Evolutionary conservation across 2,329 filamentous ascomycete species (phyloP).

Genomic region (Pseudocercospora musae): DNA sequence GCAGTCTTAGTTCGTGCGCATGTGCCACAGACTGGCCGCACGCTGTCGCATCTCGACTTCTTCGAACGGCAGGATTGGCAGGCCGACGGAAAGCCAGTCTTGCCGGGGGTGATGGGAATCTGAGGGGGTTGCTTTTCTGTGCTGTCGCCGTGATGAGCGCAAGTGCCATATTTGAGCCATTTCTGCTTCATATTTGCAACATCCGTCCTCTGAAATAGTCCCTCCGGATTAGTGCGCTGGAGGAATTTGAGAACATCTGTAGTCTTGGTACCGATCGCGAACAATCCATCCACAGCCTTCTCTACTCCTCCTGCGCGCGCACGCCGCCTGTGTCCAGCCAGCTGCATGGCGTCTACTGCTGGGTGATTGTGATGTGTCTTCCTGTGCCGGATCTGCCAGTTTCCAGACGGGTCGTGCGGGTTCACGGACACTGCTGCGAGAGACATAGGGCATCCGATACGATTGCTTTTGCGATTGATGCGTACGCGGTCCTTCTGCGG

Average conservation of each 20-base stretch:
- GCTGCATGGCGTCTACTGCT: slow-evolving; percentile 27
- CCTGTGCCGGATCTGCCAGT: slow-evolving; percentile 35
- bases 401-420: slow-evolving; percentile 29
- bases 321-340: slow-evolving; percentile 33
- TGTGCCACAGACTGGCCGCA: slow-evolving; percentile 26
- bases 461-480: slow-evolving; percentile 30
- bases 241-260: slow-evolving; percentile 33
- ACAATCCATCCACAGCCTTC: slow-evolving; percentile 33
- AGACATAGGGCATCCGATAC: slow-evolving; percentile 34
- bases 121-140: slow-evolving; percentile 2
- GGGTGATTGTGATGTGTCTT: slow-evolving; percentile 36
- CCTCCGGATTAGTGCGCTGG: slow-evolving; percentile 32
- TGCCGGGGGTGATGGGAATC: slow-evolving; percentile 1
- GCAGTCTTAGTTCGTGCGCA: slow-evolving; percentile 18
- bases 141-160: slow-evolving; percentile 20
- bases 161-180: slow-evolving; percentile 35
- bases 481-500: slow-evolving; percentile 27
- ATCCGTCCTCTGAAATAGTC: slow-evolving; percentile 35
- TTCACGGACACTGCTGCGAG: slow-evolving; percentile 32
- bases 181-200: slow-evolving; percentile 38
- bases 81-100: slow-evolving; percentile 23
- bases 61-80: slow-evolving; percentile 30
- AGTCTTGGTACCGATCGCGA: slow-evolving; percentile 32
- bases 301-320: slow-evolving; percentile 32
- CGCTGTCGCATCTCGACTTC: slow-evolving; percentile 30